Conservation (phyloP, 768 basidiomycete species). For the Termitomyces sp. region DNA sequence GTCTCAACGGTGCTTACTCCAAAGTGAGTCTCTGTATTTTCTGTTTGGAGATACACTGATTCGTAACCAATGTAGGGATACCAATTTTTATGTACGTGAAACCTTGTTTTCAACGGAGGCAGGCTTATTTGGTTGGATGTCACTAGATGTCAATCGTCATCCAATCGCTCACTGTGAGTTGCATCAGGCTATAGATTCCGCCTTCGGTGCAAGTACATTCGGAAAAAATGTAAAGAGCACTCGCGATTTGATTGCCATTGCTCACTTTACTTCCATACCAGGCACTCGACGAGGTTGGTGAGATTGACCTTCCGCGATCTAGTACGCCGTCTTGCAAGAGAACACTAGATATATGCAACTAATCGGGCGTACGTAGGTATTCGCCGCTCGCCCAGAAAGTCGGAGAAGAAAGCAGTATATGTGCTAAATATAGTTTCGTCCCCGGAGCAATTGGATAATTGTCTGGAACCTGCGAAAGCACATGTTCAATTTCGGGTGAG, state of each 20-base stretch:
- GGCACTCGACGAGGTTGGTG: constrained; percentile 67
- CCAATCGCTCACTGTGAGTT: constrained; percentile 61
- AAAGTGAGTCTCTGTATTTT: constrained; percentile 41
- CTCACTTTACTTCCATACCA: constrained; percentile 18
- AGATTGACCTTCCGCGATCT: constrained; percentile 36
- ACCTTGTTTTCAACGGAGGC: background rate
- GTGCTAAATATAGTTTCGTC: constrained; percentile 74
- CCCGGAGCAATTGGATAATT: constrained; percentile 64
- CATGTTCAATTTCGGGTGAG: constrained; percentile 63
- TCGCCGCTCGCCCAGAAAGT: constrained; percentile 74
- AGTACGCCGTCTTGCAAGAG: constrained; percentile 24
- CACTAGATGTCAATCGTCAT: constrained; percentile 74
- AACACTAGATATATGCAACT: constrained; percentile 3
- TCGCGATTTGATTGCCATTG: background rate
- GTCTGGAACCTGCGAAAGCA: constrained; percentile 74
- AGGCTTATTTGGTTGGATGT: background rate
- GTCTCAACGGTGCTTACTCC: constrained; percentile 66
- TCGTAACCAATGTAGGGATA: constrained; percentile 45
- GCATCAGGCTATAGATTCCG: constrained; percentile 59
- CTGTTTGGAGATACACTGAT: background rate
- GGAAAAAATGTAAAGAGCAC: constrained; percentile 51
- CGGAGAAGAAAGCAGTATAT: constrained; percentile 77
- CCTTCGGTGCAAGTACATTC: constrained; percentile 68
- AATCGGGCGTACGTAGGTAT: constrained; percentile 30
- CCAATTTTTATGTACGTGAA: constrained; percentile 77